Evolutionary conservation across 2,329 filamentous ascomycete species (phyloP), one percentile per base, ranked within the genome.

Genomic region (Colletotrichum karsti): DNA sequence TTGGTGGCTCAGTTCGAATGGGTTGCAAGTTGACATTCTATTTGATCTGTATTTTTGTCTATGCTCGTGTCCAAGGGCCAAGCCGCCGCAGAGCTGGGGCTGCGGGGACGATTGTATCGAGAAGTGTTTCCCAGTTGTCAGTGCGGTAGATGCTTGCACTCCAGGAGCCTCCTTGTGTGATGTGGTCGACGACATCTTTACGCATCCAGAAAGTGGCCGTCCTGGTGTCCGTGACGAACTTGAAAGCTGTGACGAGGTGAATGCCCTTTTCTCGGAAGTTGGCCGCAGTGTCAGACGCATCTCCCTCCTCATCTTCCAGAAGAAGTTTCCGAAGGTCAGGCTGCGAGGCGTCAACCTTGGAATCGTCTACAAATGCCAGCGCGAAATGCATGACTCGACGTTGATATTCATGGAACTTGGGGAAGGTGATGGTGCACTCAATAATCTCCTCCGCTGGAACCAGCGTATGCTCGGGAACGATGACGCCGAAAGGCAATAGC

Each of bases 401-500:
- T 5, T 33, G 39, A n/a, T 8, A 10, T 8, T 5, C 22, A 10
- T 18, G 26, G n/a, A 57, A 28, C 22, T n/a, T 6, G 22, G 33
- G 13, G 12, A 57, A 44, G 24, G 37, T 15, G 8, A 57, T 28
- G 12, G 5, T 33, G 54, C 37, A 57, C 7, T 46, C 54, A 7
- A 42, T 12, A 9, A 57, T 18, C 39, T 44, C 12, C 6, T 39
- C 51, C 13, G 20, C 18, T 12, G 39, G 15, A 9, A 44, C n/a
- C 10, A 57, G n/a, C 22, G 24, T n/a, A 28, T 6, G 15, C 26
- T 50, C 46, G 4, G 24, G 26, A 18, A 13, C 20, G 33, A 61
- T 48, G 30, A 72, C 8, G 4, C 73, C 72, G 24, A 74, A 75
- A 1, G 70, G 72, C 7, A 74, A 51, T 15, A 75, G 42, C 2